A percentile compares a stretch with the other conserved stretches of the same genome.
Evolutionary conservation across 331 rosid genomes (phyloP).

Genomic region (Saraca asoca): DNA sequence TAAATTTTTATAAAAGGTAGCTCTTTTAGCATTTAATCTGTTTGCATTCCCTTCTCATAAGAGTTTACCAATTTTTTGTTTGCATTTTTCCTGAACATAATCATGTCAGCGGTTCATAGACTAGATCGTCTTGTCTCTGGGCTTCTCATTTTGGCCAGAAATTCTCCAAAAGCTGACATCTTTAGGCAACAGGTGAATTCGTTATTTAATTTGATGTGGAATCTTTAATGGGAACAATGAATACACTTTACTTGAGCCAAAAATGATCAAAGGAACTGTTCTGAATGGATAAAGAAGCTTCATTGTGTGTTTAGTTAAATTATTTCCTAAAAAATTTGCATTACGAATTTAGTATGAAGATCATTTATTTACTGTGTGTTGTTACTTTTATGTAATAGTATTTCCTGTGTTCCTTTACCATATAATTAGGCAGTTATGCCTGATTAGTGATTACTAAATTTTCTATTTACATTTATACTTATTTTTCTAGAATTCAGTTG

Average conservation of each 20-base stretch:
- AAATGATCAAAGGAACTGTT: neutral
- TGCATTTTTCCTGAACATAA: slow-evolving; percentile 63
- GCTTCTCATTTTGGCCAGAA: slow-evolving; percentile 92
- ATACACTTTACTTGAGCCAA: neutral
- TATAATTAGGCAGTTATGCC: neutral
- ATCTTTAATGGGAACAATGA: neutral
- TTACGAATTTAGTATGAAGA: neutral
- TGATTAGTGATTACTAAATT: neutral
- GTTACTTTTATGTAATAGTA: slow-evolving; percentile 1
- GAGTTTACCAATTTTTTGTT: slow-evolving; percentile 23
- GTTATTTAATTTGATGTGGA: neutral
- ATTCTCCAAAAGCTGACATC: slow-evolving; percentile 71
- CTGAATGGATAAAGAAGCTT: neutral
- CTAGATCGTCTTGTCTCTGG: slow-evolving; percentile 98
- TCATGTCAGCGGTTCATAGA: slow-evolving; percentile 76
- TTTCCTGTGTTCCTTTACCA: neutral
- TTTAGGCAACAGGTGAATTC: slow-evolving; percentile 81
- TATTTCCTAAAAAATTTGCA: neutral
- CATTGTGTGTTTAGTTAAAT: neutral
- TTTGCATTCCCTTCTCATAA: slow-evolving; percentile 17
- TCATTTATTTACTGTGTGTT: neutral
- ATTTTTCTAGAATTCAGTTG: slow-evolving; percentile 1
- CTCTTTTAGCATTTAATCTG: slow-evolving; percentile 8
- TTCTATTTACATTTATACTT: slow-evolving; percentile 8
- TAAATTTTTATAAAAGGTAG: slow-evolving; percentile 20